Base-by-base conservation (phyloP, 1,284 basidiomycete species). In the Meira miltonrushii region DNA sequence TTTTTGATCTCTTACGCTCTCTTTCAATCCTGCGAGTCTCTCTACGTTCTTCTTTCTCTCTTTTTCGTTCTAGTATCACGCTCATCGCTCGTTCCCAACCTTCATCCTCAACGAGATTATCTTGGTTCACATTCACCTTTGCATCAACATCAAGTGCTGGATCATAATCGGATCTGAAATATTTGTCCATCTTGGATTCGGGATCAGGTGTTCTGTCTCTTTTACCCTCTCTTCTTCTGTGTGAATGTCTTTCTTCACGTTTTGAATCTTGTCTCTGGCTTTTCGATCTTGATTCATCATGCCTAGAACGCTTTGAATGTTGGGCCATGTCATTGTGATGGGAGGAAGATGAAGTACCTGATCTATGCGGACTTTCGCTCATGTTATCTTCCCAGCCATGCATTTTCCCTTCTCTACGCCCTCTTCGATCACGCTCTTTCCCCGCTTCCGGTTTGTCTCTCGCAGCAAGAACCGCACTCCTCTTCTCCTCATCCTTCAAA, bases 171-270 rank as follows among this genome's bases (percentile, higher is more conserved):
- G 57, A 19, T 1, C 61, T 49, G 41, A 75, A 75, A 51, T 75
- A 69, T 41, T 57, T 59, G 53, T 73, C 72, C 72, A 75, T 75
- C 60, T 72, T 75, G 38, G 67, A 72, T 19, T 56, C 23, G 33
- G 33, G 2, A n/a, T 43, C 13, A 17, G 55, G 25, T 21, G 28
- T 41, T 52, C 33, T 1, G 1, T 54, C 3, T 48, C 55, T 39
- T 61, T 46, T 28, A 33, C 39, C 25, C 39, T 53, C 51, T 2
- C 17, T 46, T 50, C 12, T 50, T 50, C 48, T n/a, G 12, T 15
- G 9, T 4, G 17, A 19, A 15, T 25, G 2, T 13, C n/a, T 13
- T 10, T 56, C 21, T 10, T 25, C 25, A 33, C 10, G 19, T 19
- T 21, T 17, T 13, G 19, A 49, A 28, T 53, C 47, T 38, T 11